Evolutionary conservation across 495 filamentous ascomycete species (phyloP), one percentile per base, ranked within the genome.

Genomic region (Neurospora tetraspora): DNA sequence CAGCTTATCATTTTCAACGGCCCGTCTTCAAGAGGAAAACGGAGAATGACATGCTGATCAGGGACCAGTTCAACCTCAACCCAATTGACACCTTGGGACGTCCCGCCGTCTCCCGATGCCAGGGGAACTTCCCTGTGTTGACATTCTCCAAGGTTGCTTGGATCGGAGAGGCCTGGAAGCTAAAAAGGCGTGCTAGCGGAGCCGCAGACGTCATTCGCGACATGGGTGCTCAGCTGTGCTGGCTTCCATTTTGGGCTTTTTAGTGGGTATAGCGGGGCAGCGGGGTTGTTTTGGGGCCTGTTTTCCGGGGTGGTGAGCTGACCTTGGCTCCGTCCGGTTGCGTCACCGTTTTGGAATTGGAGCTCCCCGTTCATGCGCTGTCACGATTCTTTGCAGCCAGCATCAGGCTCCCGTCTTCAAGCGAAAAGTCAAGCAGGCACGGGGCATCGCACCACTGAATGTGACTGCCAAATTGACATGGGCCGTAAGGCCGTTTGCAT

Each of bases 121-220:
- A 65, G 53, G 27, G 53, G 53, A 65, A 34, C 53, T 34, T 9
- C 23, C 27, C 53, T 34, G 27, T 65, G 53, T 65, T 36, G 27
- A 36, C 53, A 69, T 40, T 69, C 36, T 34, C 31, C 31, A 34
- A n/a, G n/a, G n/a, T 69, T 43, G n/a, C 68, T 38, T 40, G 34
- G 34, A 39, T 39, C 36, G 68, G 68, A 39, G 68, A 40, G 68
- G 68, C 9, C 34, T 38, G 68, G 68, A 69, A 69, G 39, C 39
- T 37, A 69, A 45, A 69, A 69, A 38, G 27, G 40, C 37, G 39
- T 27, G 37, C 37, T 38, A 53, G 73, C 69, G 75, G 76, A 76
- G 73, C 76, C 76, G 72, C 74, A 75, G 74, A 80, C 77, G 79
- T 80, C 79, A 80, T 79, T 72, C 72, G 43, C 36, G 71, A 71